phyloP scores from a whole-genome alignment of 176 grass and related monocot genomes.

The Oryza rufipogon region DNA sequence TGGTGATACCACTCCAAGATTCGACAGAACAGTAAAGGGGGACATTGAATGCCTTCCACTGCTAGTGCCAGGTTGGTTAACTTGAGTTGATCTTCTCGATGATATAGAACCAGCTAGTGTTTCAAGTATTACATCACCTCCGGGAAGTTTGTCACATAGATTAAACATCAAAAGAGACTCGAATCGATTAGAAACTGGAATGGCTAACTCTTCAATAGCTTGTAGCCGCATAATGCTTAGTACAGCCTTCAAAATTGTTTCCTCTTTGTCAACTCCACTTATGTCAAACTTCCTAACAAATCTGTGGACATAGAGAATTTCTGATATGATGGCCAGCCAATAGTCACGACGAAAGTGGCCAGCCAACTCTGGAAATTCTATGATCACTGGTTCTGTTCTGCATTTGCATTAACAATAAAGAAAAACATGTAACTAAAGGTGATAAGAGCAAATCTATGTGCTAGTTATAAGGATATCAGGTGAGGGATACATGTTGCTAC shows the following conservation, averaged over 20 bases:
- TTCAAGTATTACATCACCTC: constrained; percentile 93
- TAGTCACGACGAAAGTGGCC: constrained; percentile 95
- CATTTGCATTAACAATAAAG: constrained; percentile 37
- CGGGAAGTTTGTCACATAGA: constrained; percentile 93
- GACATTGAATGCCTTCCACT: constrained; percentile 76
- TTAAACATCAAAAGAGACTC: constrained; percentile 88
- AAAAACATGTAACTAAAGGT: constrained; percentile 8
- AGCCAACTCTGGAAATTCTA: constrained; percentile 93
- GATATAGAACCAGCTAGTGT: constrained; percentile 64
- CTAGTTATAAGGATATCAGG: constrained; percentile 8
- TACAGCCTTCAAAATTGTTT: constrained; percentile 73
- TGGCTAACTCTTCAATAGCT: constrained; percentile 72
- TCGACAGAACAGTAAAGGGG: constrained; percentile 70
- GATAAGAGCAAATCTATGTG: neutral
- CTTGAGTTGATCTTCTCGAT: constrained; percentile 57
- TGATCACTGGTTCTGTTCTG: constrained; percentile 88
- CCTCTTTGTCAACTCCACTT: constrained; percentile 75
- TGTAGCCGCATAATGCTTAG: constrained; percentile 80
- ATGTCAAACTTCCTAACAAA: constrained; percentile 78
- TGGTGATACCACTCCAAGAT: constrained; percentile 71
- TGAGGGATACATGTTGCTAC: constrained; percentile 19
- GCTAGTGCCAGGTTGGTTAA: constrained; percentile 50
- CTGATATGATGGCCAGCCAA: constrained; percentile 84
- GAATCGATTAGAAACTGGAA: constrained; percentile 53
- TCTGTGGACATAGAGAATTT: constrained; percentile 78